Evolutionary conservation across 2,329 filamentous ascomycete species (phyloP).

Genomic region (Chaetomiaceae sp.): DNA sequence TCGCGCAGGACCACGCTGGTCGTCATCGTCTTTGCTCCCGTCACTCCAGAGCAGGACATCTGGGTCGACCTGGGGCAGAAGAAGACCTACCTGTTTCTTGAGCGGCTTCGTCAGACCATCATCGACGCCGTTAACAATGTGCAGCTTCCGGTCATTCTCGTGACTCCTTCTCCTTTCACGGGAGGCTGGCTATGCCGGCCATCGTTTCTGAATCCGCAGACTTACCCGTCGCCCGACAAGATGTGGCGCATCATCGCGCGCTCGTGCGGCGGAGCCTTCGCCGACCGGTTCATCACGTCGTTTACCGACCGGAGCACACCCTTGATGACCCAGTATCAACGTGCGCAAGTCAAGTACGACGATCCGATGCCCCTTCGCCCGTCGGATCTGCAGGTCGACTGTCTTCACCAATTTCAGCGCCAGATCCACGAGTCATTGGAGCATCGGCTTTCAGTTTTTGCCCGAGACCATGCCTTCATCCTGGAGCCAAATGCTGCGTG

Average conservation of each 20-base stretch:
- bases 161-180: conserved; percentile 23
- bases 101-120: conserved; percentile 14
- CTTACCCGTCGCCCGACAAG: neutral
- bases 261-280: conserved; percentile 23
- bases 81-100: conserved; percentile 12
- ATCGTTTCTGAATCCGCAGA: conserved; percentile 6
- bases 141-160: conserved; percentile 13
- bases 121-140: conserved; percentile 8
- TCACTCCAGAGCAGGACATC: conserved; percentile 13
- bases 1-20: conserved; percentile 10
- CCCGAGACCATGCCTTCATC: conserved; percentile 10
- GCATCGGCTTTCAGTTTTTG: conserved; percentile 14
- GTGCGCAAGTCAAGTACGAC: conserved; percentile 9
- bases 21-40: conserved; percentile 20
- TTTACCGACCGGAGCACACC: conserved; percentile 16
- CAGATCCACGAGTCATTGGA: conserved; percentile 20
- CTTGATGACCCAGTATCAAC: conserved; percentile 16
- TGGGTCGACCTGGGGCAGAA: too few relatives aligned
- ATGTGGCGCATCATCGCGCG: conserved; percentile 15
- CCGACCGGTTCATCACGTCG: conserved; percentile 13
- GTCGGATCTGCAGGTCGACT: conserved; percentile 10
- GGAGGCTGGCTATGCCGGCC: conserved; percentile 25
- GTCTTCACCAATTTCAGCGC: conserved; percentile 19
- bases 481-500: neutral
- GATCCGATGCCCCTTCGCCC: conserved; percentile 21